These are phyloP conservation scores for Fusarium dlaminii DNA, from an alignment of 2,329 filamentous ascomycete genomes.

Conservation along the genomic window DNA sequence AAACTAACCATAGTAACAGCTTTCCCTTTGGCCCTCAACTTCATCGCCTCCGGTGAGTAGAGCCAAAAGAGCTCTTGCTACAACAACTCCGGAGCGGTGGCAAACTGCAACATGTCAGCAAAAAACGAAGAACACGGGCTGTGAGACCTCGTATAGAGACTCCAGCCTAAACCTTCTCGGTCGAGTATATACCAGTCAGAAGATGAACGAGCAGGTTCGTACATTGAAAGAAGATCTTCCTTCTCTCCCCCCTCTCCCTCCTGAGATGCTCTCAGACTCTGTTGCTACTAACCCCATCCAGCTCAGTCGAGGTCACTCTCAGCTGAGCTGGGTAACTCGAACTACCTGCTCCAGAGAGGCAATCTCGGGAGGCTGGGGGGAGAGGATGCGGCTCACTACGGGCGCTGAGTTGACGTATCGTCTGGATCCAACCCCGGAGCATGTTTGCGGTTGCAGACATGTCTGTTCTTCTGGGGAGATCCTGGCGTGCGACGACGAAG, in stretches of 20 bases:
- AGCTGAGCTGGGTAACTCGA: slow-evolving; percentile 6
- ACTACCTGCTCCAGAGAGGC: slow-evolving; percentile 38
- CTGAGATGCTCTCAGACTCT: slow-evolving; percentile 39
- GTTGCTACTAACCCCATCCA: slow-evolving; percentile 40
- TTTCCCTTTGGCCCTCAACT: slow-evolving; percentile 84
- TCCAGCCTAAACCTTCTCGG: slow-evolving; percentile 12
- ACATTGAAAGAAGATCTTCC: slow-evolving; percentile 51
- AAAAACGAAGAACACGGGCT: slow-evolving; percentile 16
- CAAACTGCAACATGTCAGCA: slow-evolving; percentile 53
- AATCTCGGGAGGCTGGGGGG: slow-evolving; percentile 43
- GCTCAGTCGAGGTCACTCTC: neutral
- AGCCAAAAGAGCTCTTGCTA: slow-evolving; percentile 43
- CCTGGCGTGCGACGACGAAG: slow-evolving; percentile 64
- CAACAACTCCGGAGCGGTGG: slow-evolving; percentile 68
- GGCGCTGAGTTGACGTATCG: slow-evolving; percentile 72
- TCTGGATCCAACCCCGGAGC: slow-evolving; percentile 61
- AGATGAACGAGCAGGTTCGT: slow-evolving; percentile 54
- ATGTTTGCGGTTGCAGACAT: neutral
- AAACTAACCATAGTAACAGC: slow-evolving; percentile 61
- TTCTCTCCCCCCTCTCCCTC: slow-evolving; percentile 41
- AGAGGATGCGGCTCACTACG: slow-evolving; percentile 80
- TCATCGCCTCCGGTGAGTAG: slow-evolving; percentile 91
- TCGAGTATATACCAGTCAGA: slow-evolving; percentile 33
- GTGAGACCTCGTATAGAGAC: neutral
- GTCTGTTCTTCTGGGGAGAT: slow-evolving; percentile 50